Conservation (phyloP, 208 protist genomes). For the Angomonas deanei region DNA sequence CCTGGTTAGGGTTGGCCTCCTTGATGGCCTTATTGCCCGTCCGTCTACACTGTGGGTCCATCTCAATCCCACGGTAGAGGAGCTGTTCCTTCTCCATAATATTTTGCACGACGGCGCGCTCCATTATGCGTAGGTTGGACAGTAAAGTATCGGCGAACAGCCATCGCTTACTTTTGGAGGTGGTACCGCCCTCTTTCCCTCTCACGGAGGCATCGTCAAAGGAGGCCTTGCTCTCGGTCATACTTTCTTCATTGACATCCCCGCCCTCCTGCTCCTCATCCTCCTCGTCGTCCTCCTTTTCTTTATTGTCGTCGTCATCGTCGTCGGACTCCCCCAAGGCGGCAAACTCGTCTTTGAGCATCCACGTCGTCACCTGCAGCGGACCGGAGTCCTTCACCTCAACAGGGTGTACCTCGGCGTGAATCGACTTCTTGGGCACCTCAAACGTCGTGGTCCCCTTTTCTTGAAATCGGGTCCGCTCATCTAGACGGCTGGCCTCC, state of each 20-base stretch:
- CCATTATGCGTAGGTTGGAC: constrained; percentile 82
- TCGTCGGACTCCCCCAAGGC: constrained; percentile 25
- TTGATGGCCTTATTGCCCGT: not conserved
- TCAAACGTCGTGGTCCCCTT: constrained; percentile 80
- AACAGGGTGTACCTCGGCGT: constrained; percentile 80
- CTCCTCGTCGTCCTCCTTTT: constrained; percentile 44
- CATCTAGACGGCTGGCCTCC: constrained; percentile 57
- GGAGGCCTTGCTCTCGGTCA: constrained; percentile 34
- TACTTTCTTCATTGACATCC: constrained; percentile 13
- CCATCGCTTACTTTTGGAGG: constrained; percentile 35
- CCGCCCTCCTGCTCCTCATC: constrained; percentile 33
- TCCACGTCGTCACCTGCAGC: constrained; percentile 84
- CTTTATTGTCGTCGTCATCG: constrained; percentile 43
- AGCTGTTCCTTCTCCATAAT: constrained; percentile 82
- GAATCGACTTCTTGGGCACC: constrained; percentile 71
- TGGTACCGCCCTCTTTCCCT: not conserved
- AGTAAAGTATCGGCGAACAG: constrained; percentile 77
- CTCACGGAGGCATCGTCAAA: constrained; percentile 20
- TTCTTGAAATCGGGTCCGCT: constrained; percentile 73
- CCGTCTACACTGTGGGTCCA: constrained; percentile 20
- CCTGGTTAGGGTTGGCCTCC: not conserved
- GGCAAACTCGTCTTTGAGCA: constrained; percentile 80
- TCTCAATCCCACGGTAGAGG: constrained; percentile 72
- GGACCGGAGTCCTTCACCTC: constrained; percentile 38
- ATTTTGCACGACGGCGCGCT: constrained; percentile 90